Conservation (phyloP, 2,329 filamentous ascomycete genomes). For the Thielaviopsis punctulata region DNA sequence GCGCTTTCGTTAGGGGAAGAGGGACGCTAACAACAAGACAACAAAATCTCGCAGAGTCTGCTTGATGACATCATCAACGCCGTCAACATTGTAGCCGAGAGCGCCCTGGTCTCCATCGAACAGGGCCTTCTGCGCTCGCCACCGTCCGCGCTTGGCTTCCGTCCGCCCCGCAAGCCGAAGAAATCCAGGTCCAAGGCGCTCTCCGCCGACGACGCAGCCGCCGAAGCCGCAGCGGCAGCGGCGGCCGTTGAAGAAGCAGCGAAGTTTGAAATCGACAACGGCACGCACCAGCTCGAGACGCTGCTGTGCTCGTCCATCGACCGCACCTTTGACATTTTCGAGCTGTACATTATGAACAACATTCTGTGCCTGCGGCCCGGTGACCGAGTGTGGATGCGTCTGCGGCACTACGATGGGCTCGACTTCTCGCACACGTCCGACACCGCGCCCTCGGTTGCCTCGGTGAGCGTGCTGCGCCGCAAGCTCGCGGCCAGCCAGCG, state of each 20-base stretch:
- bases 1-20: slow-evolving; percentile 1
- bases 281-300: slow-evolving; percentile 70
- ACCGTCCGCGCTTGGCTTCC: slow-evolving; percentile 68
- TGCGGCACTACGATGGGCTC: slow-evolving; percentile 68
- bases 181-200: not conserved
- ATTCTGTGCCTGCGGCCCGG: slow-evolving; percentile 52
- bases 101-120: slow-evolving; percentile 76
- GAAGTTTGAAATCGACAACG: slow-evolving; percentile 64
- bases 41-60: slow-evolving; percentile 43
- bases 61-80: slow-evolving; percentile 98
- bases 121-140: slow-evolving; percentile 58
- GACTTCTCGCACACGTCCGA: slow-evolving; percentile 23
- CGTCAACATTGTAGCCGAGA: slow-evolving; percentile 83
- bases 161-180: slow-evolving; percentile 27
- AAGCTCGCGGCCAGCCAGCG: slow-evolving; percentile 65
- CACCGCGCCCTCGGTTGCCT: slow-evolving; percentile 40
- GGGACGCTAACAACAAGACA: slow-evolving; percentile 9
- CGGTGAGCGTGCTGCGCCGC: slow-evolving; percentile 52
- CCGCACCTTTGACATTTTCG: slow-evolving; percentile 70
- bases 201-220: not conserved
- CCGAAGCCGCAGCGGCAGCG: slow-evolving; percentile 9
- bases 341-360: slow-evolving; percentile 81
- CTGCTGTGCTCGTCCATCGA: slow-evolving; percentile 66
- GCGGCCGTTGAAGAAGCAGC: slow-evolving; percentile 23
- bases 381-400: slow-evolving; percentile 60